Conservation (phyloP, 257 asterid genomes). For the Scutellaria barbata region DNA sequence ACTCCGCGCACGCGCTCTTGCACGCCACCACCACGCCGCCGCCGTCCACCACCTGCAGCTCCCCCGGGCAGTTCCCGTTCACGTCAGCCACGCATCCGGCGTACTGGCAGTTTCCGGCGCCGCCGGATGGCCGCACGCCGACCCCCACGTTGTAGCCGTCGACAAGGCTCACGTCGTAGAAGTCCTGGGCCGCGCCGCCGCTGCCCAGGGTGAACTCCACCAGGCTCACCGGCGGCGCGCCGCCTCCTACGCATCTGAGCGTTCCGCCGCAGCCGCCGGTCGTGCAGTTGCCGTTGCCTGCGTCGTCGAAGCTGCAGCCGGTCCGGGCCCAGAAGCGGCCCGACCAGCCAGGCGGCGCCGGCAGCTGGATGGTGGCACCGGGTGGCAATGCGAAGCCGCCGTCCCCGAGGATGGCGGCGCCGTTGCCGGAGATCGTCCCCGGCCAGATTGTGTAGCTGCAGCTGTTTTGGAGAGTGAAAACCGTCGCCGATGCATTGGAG, state of each 20-base stretch:
- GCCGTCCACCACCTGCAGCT: constrained; percentile 41
- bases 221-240: constrained; percentile 70
- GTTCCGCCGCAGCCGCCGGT: constrained; percentile 82
- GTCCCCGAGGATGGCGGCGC: constrained; percentile 61
- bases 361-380: constrained; percentile 60
- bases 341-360: constrained; percentile 85
- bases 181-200: constrained; percentile 49
- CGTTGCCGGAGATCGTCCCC: constrained; percentile 83
- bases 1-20: constrained; percentile 80
- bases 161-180: constrained; percentile 89
- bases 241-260: constrained; percentile 66
- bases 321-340: constrained; percentile 98
- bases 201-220: constrained; percentile 77
- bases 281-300: constrained; percentile 66
- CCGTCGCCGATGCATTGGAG: constrained; percentile 46
- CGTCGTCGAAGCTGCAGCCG: constrained; percentile 60
- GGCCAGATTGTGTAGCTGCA: constrained; percentile 87
- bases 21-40: constrained; percentile 61
- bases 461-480: constrained; percentile 72
- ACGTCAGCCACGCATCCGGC: constrained; percentile 55
- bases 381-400: constrained; percentile 76
- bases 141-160: constrained; percentile 74
- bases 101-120: constrained; percentile 52
- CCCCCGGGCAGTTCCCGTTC: constrained; percentile 53
- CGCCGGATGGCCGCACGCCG: constrained; percentile 54